phyloP scores from a whole-genome alignment of 2,329 filamentous ascomycete species.

The Apiospora rasikravindrae region DNA sequence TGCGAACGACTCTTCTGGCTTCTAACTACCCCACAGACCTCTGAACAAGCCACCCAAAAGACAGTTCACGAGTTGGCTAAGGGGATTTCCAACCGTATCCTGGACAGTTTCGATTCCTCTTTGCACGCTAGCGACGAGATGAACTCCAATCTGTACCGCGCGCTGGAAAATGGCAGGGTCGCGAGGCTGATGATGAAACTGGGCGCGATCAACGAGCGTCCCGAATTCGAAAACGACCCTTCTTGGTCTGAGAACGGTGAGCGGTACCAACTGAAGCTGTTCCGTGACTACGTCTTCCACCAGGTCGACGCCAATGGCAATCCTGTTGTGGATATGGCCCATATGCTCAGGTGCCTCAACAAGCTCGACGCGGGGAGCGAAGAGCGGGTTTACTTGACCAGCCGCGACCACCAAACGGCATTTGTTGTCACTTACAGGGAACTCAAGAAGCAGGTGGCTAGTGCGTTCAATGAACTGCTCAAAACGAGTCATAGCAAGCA shows the following conservation, averaged over 20 bases:
- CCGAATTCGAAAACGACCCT: conserved; percentile 78
- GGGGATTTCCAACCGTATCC: conserved; percentile 78
- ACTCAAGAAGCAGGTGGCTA: conserved; percentile 69
- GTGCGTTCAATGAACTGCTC: conserved; percentile 63
- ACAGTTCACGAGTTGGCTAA: conserved; percentile 80
- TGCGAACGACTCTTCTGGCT: conserved; percentile 84
- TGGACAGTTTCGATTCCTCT: conserved; percentile 75
- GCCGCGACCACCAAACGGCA: conserved; percentile 86
- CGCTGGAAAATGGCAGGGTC: conserved; percentile 88
- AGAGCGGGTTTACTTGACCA: conserved; percentile 84
- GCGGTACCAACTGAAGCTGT: conserved; percentile 90
- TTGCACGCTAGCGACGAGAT: conserved; percentile 82
- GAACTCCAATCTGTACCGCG: conserved; percentile 72
- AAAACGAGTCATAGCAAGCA: conserved; percentile 41
- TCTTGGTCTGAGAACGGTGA: conserved; percentile 93
- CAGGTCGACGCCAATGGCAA: conserved; percentile 86
- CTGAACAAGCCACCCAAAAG: conserved; percentile 55
- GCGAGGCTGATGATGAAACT: conserved; percentile 83
- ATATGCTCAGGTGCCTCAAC: conserved; percentile 86
- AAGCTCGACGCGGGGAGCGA: conserved; percentile 90
- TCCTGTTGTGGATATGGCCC: conserved; percentile 83
- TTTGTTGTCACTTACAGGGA: conserved; percentile 92
- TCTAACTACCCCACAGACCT: conserved; percentile 66
- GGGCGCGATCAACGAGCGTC: conserved; percentile 86
- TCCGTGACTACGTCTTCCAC: conserved; percentile 97